Conservation (phyloP, 805 yeast species). For the Saccharomycopsis guyanensis region DNA sequence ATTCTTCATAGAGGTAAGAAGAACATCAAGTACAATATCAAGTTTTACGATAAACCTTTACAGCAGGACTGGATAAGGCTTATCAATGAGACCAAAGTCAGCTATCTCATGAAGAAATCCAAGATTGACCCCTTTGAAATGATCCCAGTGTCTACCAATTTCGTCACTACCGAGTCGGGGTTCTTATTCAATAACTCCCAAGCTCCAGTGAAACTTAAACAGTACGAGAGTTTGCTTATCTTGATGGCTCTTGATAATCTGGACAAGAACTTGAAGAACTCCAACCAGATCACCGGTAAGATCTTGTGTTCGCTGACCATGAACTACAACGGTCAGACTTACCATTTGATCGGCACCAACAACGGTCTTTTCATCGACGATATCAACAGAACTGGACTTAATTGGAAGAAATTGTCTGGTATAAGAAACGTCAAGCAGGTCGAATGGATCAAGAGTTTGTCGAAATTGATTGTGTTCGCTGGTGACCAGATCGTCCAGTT, state of each 20-base stretch:
- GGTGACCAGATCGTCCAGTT: conserved; percentile 21
- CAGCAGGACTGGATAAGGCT: conserved; percentile 17
- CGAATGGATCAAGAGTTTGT: conserved; percentile 9
- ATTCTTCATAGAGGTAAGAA: conserved; percentile 15
- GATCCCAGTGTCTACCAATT: conserved; percentile 13
- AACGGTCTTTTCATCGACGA: conserved; percentile 20
- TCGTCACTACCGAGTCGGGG: background rate
- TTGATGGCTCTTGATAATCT: conserved; percentile 13
- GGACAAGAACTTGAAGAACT: conserved; percentile 3
- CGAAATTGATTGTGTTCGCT: conserved; percentile 16
- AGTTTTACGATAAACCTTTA: conserved; percentile 12
- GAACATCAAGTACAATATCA: conserved; percentile 7
- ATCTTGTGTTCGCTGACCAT: conserved; percentile 18
- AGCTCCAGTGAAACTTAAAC: background rate
- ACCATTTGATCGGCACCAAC: conserved; percentile 20
- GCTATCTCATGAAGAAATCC: conserved; percentile 10
- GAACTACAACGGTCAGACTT: conserved; percentile 16
- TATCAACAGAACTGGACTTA: conserved; percentile 20
- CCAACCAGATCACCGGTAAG: conserved; percentile 12
- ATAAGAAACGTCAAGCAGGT: conserved; percentile 20
- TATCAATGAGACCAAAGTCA: conserved; percentile 16
- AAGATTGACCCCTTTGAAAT: conserved; percentile 16
- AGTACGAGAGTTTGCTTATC: conserved; percentile 8
- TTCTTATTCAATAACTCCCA: background rate
- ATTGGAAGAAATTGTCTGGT: conserved; percentile 21